These are phyloP conservation scores for Trypanosomatidae sp. DNA, from an alignment of 208 protist genomes.

Conservation along the genomic window DNA sequence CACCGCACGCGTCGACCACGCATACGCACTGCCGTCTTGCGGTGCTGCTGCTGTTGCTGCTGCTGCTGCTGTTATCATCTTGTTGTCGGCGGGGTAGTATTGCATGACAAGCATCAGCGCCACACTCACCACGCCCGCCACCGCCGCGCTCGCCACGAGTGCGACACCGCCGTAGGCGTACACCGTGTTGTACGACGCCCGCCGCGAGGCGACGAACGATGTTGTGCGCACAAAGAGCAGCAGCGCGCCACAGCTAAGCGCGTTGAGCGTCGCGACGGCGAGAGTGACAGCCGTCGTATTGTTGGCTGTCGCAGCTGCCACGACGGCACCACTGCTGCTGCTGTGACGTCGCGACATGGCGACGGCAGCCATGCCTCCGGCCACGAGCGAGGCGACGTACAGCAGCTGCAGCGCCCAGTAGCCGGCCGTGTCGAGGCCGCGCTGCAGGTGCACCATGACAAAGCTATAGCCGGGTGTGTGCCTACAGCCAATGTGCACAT, in stretches of 20 bases:
- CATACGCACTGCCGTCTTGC: slow-evolving; percentile 9
- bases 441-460: slow-evolving; percentile 7
- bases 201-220: slow-evolving; percentile 4
- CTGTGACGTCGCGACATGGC: slow-evolving; percentile 6
- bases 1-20: slow-evolving; percentile 12
- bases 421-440: slow-evolving; percentile 19
- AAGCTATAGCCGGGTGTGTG: slow-evolving; percentile 15
- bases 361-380: slow-evolving; percentile 3
- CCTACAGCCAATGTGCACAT: slow-evolving; percentile 26
- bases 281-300: too few relatives aligned
- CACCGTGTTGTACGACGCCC: slow-evolving; percentile 8
- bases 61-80: too few relatives aligned
- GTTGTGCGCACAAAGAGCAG: slow-evolving; percentile 48
- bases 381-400: slow-evolving; percentile 14
- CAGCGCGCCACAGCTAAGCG: slow-evolving; percentile 11
- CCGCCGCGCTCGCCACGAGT: slow-evolving; percentile 8
- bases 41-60: slow-evolving; percentile 3
- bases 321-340: slow-evolving; percentile 6
- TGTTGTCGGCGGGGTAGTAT: slow-evolving; percentile 7
- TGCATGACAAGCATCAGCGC: slow-evolving; percentile 14
- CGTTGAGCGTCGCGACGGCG: slow-evolving; percentile 11
- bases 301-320: too few relatives aligned
- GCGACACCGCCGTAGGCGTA: slow-evolving; percentile 21
- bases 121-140: slow-evolving; percentile 9
- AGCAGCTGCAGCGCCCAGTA: slow-evolving; percentile 16